Percentiles rank a stretch among this genome's conserved stretches.
phyloP scores from a whole-genome alignment of 495 filamentous ascomycete genomes.

The Cudoniella acicularis region DNA sequence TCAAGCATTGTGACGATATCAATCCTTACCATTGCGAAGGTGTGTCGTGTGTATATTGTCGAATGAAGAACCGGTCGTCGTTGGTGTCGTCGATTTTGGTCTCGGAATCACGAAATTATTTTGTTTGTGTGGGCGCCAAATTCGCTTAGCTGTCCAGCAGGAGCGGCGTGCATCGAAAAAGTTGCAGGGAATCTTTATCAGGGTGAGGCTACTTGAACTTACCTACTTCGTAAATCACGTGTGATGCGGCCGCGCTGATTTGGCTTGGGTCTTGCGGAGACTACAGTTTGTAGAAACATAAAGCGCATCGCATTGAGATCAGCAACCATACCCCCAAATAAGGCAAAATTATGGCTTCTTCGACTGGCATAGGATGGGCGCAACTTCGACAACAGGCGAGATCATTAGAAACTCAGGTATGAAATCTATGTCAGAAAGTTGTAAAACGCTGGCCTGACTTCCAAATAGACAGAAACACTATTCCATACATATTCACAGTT shows the following conservation, averaged over 20 bases:
- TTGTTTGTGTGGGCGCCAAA: neutral
- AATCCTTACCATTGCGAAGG: slow-evolving; percentile 46
- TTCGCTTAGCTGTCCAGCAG: neutral
- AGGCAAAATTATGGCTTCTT: slow-evolving; percentile 56
- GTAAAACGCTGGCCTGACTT: slow-evolving; percentile 17
- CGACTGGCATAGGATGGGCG: slow-evolving; percentile 84
- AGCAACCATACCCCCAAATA: neutral
- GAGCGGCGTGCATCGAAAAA: neutral
- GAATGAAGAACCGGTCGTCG: slow-evolving; percentile 23
- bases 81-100: slow-evolving; percentile 25
- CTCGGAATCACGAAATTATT: neutral
- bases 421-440: neutral
- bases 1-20: neutral
- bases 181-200: neutral
- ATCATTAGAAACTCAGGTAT: slow-evolving; percentile 86
- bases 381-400: slow-evolving; percentile 93
- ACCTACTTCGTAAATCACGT: too few species aligned
- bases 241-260: too few species aligned
- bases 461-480: slow-evolving; percentile 74
- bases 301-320: too few species aligned
- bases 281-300: too few species aligned
- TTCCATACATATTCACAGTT: slow-evolving; percentile 97
- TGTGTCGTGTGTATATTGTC: slow-evolving; percentile 31
- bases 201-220: neutral
- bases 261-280: too few species aligned